Evolutionary conservation across 306 rosid genomes (phyloP).

Genomic region (Begonia masoniana): DNA sequence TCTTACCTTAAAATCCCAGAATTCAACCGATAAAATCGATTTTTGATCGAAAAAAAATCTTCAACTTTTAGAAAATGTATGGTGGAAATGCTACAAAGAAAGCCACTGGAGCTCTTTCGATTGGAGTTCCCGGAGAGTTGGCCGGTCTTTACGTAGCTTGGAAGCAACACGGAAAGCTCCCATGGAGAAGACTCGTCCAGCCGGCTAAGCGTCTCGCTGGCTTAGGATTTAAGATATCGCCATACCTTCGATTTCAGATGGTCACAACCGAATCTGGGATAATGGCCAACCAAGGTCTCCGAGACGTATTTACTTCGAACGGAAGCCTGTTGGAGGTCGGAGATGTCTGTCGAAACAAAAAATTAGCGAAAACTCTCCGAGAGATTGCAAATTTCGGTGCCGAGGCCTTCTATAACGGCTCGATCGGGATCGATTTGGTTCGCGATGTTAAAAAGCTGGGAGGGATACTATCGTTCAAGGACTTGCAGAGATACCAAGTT

Average conservation of each 20-base stretch:
- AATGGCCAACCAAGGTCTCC: conserved; percentile 47
- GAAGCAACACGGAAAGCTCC: conserved; percentile 61
- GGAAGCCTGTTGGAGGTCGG: conserved; percentile 51
- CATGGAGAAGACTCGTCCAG: conserved; percentile 57
- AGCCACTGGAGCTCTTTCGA: conserved; percentile 44
- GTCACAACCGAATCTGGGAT: conserved; percentile 26
- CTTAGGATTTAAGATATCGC: conserved; percentile 54
- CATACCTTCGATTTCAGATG: conserved; percentile 53
- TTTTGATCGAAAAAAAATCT: too few species aligned
- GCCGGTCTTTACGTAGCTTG: conserved; percentile 69
- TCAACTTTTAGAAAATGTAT: conserved; percentile 51
- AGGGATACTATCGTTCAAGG: conserved; percentile 48
- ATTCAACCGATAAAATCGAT: too few species aligned
- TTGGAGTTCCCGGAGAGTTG: conserved; percentile 66
- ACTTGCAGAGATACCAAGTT: conserved; percentile 39
- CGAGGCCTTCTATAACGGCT: conserved; percentile 42
- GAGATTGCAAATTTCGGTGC: conserved; percentile 40
- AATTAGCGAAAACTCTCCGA: conserved; percentile 41
- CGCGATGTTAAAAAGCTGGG: conserved; percentile 54
- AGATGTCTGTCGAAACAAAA: conserved; percentile 33
- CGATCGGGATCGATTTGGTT: conserved; percentile 42
- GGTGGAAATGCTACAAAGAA: conserved; percentile 37
- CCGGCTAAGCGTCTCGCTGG: conserved; percentile 65
- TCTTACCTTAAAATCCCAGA: neutral
- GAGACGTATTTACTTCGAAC: conserved; percentile 39